phyloP scores from a whole-genome alignment of 345 rosid species.

The Tarenaya hassleriana region DNA sequence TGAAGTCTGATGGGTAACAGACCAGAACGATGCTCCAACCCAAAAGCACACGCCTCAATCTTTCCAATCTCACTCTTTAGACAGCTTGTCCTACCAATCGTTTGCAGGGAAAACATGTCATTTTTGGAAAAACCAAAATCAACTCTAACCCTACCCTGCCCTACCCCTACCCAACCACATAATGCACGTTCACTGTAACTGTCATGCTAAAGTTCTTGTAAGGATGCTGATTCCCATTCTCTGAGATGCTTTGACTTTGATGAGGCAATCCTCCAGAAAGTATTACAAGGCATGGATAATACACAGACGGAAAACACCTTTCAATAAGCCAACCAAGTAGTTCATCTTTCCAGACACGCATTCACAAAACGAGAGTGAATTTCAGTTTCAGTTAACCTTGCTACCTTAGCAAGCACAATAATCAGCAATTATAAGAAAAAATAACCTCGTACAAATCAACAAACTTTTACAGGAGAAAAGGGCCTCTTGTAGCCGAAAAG shows the following conservation, averaged over 20 bases:
- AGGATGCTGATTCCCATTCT: not conserved
- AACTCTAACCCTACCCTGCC: too few species aligned
- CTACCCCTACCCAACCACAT: too few species aligned
- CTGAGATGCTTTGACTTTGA: conserved; percentile 18
- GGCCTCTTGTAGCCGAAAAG: conserved; percentile 2
- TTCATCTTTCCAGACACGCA: conserved; percentile 6
- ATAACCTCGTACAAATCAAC: not conserved
- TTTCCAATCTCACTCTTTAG: conserved; percentile 23
- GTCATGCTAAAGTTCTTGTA: conserved; percentile 10
- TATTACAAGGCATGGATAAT: not conserved
- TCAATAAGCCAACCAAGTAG: not conserved
- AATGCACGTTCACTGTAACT: not conserved
- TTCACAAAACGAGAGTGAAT: conserved; percentile 10
- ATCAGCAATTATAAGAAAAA: conserved; percentile 5
- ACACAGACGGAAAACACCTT: not conserved
- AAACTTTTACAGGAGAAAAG: conserved; percentile 5
- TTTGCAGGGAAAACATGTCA: too few species aligned
- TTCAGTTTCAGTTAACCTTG: conserved; percentile 5
- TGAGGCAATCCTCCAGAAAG: not conserved
- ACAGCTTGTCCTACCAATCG: conserved; percentile 22
- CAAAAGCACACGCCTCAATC: conserved; percentile 29
- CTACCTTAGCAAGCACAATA: conserved; percentile 15
- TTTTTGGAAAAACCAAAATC: too few species aligned
- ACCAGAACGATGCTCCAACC: conserved; percentile 30
- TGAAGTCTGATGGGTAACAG: too few species aligned